Base-by-base conservation (phyloP, 768 basidiomycete genomes). In the Chalciporus chontae region DNA sequence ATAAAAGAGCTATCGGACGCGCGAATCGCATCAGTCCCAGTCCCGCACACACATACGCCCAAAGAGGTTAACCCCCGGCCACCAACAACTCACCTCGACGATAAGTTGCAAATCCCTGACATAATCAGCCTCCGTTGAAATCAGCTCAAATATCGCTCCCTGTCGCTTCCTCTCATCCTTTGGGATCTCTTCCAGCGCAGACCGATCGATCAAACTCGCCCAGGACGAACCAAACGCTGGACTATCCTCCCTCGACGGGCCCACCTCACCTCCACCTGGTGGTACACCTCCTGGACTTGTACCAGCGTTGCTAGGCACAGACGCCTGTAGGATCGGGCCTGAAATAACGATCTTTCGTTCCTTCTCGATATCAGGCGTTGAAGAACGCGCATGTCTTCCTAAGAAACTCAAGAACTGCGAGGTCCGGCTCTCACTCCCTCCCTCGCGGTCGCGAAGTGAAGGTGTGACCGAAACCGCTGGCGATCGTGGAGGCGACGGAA, bases 141-240 rank as follows among this genome's bases (percentile, higher is more conserved):
- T 95, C 45, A 98, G 76, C 70, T 99, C 95, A 57, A 97, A 98
- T 45, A 96, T 95, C 0, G 90, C 87, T 75, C 98, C 95, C 69
- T 97, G 95, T 47, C 94, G 77, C 51, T 83, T 85, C 40, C 94
- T 77, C 65, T 98, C 95, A 19, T 73, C 73, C 1, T 77, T 64
- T 0, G 90, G 87, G 39, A 97, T 85, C 6, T 81, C 90, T 26
- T 87, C 87, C 18, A 97, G 67, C 0, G 89, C 91, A 29, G 83
- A 80, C 55, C 83, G 84, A 59, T 96, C 90, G 0, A 97, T 85
- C 43, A 97, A 70, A 65, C 93, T 95, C 8, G 90, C 85, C 95
- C 95, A 98, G 0, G 92, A 93, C 80, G 93, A 51, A 13, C 49
- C 49, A 44, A 93, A 91, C 5, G 76, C 77, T 5, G 84, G 79